Percentiles rank a stretch among this genome's conserved stretches.
These are phyloP conservation scores for Emmonsia crescens DNA, from an alignment of 2,329 filamentous ascomycete genomes.

Conservation along the genomic window DNA sequence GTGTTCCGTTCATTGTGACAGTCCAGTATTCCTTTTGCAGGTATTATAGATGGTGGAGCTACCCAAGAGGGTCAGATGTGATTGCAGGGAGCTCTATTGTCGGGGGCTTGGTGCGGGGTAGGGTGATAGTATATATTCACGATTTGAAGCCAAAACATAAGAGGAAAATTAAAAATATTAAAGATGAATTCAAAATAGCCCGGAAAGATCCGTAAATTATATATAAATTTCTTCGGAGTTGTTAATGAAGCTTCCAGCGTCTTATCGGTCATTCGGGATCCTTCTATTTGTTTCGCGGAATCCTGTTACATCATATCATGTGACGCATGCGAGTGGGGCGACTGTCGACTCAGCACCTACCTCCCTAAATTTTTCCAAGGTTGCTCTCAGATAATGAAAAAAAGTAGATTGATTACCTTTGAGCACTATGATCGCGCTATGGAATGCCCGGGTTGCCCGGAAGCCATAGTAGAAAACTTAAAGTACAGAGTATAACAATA, in stretches of 20 bases:
- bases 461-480: not conserved
- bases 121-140: not conserved
- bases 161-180: not conserved
- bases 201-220: not conserved
- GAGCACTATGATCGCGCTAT: not conserved
- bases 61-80: not conserved
- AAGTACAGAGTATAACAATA: no score
- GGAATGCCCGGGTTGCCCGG: not conserved
- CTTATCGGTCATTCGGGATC: not conserved
- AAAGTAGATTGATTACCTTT: no score
- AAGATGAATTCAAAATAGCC: not conserved
- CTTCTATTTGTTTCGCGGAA: not conserved
- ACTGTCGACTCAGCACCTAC: not conserved
- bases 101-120: not conserved
- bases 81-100: not conserved
- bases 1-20: conserved; percentile 34
- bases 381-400: no score
- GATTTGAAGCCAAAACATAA: not conserved
- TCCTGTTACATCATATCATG: conserved; percentile 1
- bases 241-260: not conserved
- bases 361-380: no score
- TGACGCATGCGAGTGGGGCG: not conserved
- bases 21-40: not conserved
- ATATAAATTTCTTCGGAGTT: not conserved
- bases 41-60: not conserved